phyloP scores from a whole-genome alignment of 257 asterid species.

The Przewalskia tangutica region DNA sequence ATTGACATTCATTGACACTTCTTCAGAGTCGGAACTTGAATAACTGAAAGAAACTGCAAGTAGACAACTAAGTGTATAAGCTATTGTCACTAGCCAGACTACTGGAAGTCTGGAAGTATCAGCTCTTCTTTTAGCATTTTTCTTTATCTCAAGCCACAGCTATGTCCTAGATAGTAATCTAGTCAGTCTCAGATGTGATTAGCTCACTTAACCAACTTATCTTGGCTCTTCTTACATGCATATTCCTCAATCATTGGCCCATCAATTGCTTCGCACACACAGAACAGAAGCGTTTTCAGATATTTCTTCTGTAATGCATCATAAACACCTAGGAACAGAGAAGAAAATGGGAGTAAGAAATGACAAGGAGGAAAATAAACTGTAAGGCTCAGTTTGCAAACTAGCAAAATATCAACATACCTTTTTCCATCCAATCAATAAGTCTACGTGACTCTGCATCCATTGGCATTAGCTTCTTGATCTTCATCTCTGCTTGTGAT shows the following conservation, averaged over 20 bases:
- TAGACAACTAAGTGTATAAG: not conserved
- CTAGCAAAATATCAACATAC: slow-evolving; percentile 18
- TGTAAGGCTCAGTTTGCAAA: not conserved
- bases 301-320: slow-evolving; percentile 92
- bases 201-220: not conserved
- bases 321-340: slow-evolving; percentile 56
- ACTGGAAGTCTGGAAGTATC: not conserved
- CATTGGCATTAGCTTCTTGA: slow-evolving; percentile 96
- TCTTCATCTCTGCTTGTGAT: slow-evolving; percentile 67
- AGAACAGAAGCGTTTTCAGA: slow-evolving; percentile 80
- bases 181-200: not conserved
- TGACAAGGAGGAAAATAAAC: slow-evolving; percentile 4
- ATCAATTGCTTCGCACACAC: slow-evolving; percentile 66
- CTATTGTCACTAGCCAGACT: not conserved
- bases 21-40: slow-evolving; percentile 65
- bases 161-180: not conserved
- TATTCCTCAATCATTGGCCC: slow-evolving; percentile 95
- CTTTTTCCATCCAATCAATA: slow-evolving; percentile 99
- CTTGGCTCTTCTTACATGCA: slow-evolving; percentile 47
- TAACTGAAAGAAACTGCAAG: slow-evolving; percentile 83
- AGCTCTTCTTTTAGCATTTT: not conserved
- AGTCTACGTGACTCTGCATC: slow-evolving; percentile 95
- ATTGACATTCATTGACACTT: slow-evolving; percentile 79
- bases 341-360: not conserved
- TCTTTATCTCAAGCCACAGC: not conserved